Conservation (phyloP, 129 eudicot genomes). For the Erigeron canadensis region DNA sequence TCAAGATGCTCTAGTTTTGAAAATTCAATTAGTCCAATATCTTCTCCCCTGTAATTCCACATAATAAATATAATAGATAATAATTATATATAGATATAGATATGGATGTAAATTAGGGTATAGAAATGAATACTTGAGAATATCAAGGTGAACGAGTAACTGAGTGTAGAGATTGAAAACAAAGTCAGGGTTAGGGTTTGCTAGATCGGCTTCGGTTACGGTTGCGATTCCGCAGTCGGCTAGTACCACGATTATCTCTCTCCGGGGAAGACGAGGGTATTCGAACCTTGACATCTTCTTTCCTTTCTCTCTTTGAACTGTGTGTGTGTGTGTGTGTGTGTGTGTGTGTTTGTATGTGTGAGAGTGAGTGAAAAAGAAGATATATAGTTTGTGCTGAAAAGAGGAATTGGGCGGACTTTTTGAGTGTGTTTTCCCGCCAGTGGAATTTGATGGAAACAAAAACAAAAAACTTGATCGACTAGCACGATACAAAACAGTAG, state of each 20-base stretch:
- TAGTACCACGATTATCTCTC: conserved; percentile 47
- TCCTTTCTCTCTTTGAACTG: neutral
- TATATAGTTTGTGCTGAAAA: too few relatives aligned
- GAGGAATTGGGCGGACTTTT: too few relatives aligned
- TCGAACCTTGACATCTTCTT: conserved; percentile 57
- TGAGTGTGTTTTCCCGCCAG: too few relatives aligned
- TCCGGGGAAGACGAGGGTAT: conserved; percentile 51
- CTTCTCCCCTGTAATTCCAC: conserved; percentile 72
- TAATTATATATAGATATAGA: neutral
- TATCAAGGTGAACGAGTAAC: conserved; percentile 48
- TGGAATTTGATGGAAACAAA: too few relatives aligned
- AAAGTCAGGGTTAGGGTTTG: conserved; percentile 62
- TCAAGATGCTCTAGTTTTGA: conserved; percentile 66
- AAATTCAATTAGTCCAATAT: conserved; percentile 61
- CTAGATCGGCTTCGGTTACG: conserved; percentile 55
- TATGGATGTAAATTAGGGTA: conserved; percentile 15
- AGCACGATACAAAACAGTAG: too few relatives aligned
- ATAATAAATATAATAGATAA: neutral
- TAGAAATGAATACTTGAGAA: conserved; percentile 38
- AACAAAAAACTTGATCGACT: too few relatives aligned
- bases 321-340: conserved; percentile 12
- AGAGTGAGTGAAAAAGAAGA: too few relatives aligned
- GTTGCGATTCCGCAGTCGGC: conserved; percentile 46
- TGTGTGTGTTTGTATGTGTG: conserved; percentile 1
- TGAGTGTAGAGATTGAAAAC: conserved; percentile 47